Conservation (phyloP, 179 eudicot species). For the Beta lomatogona region DNA sequence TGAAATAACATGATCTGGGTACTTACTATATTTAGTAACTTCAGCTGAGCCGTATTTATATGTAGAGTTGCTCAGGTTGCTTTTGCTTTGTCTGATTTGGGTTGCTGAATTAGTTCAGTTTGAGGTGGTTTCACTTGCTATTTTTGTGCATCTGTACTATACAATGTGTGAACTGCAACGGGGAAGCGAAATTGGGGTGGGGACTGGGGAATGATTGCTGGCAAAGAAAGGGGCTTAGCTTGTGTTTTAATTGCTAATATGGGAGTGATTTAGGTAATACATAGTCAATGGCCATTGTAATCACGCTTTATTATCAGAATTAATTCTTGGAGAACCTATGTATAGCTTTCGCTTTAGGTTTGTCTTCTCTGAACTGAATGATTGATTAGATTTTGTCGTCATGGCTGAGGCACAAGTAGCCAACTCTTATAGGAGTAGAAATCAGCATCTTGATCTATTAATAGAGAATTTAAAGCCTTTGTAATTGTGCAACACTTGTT, state of each 20-base stretch:
- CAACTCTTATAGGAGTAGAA: not conserved
- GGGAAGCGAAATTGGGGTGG: not conserved
- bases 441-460: not conserved
- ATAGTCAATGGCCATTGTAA: not conserved
- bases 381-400: not conserved
- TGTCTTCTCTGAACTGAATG: not conserved
- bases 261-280: not conserved
- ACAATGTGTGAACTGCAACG: not conserved
- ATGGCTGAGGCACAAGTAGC: not conserved
- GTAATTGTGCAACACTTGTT: not conserved
- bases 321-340: slow-evolving; percentile 4
- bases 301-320: not conserved
- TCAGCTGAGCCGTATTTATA: too few relatives aligned
- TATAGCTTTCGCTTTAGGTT: not conserved
- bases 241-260: slow-evolving; percentile 5
- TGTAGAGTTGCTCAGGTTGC: not conserved
- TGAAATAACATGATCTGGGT: not conserved
- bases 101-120: slow-evolving; percentile 1
- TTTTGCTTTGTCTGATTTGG: not conserved
- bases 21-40: too few relatives aligned
- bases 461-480: not conserved
- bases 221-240: not conserved
- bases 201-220: not conserved
- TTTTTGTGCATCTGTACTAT: not conserved
- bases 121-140: not conserved